Evolutionary conservation across 352 stramenopile genomes (phyloP), one percentile per base, ranked within the genome.

Genomic region (Saprolegnia parasitica): DNA sequence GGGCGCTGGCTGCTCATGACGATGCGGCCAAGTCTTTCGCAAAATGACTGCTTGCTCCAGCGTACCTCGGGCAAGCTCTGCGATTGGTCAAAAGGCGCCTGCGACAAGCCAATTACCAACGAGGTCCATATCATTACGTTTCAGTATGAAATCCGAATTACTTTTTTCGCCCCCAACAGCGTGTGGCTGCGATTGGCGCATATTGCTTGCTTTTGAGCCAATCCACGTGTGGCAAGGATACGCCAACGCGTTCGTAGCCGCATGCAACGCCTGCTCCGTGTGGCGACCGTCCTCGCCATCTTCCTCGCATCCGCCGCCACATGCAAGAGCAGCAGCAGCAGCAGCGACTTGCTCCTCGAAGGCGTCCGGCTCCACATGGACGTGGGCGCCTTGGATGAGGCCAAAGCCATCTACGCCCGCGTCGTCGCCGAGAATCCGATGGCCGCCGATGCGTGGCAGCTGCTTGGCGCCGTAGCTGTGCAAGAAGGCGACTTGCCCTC

Each of bases 401-500:
- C 58, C 37, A 67, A 67, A 39, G 16, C 10, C 15, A 56, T 67
- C 13, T 54, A 67, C 40, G 23, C 29, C 4, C 21, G 37, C 37
- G 42, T 23, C 10, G 18, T 67, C 13, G n/a, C n/a, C 13, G 16
- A 42, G 39, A 56, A 56, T 21, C n/a, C 37, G 21, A 16, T 16
- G 20, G 39, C 13, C 40, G 45, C 50, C n/a, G 58, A 67, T 16
- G 58, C 54, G n/a, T 45, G 16, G 45, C 63, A 63, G n/a, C 49
- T 50, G 11, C 39, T 63, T 4, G 63, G 63, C 10, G n/a, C 50
- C 8, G 24, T 55, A 11, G 49, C 54, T 4, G 45, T 61, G 20
- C 50, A 50, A 21, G 50, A 61, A 61, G 63, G 54, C 32, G 29
- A 61, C 47, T 70, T 60, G 15, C 32, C 16, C 40, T n/a, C 39